Conservation (phyloP, 2,329 filamentous ascomycete species). For the Ophiocordyceps australis region DNA sequence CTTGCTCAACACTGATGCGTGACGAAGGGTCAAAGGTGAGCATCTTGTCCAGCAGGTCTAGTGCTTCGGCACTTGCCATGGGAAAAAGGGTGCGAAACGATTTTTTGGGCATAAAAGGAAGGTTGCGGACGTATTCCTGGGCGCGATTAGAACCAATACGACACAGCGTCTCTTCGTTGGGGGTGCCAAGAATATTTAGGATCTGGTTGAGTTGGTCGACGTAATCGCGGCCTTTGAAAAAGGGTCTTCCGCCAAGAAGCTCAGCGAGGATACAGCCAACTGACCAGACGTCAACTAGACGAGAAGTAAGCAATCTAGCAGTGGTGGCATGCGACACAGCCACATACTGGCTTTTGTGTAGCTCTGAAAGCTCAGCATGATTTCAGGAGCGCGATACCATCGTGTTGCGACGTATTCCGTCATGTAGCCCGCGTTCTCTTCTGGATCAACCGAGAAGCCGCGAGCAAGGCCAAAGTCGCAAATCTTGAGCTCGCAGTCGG, state of each 20-base stretch:
- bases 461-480: constrained; percentile 93
- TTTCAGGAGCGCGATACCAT: constrained; percentile 91
- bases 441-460: constrained; percentile 91
- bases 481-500: constrained; percentile 98
- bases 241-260: constrained; percentile 84
- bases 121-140: constrained; percentile 95
- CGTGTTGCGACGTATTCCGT: constrained; percentile 96
- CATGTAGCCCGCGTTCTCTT: constrained; percentile 99
- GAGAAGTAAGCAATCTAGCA: background rate
- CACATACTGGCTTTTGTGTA: constrained; percentile 98
- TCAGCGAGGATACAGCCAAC: constrained; percentile 96
- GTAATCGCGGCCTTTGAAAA: constrained; percentile 98
- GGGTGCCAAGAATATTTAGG: constrained; percentile 90
- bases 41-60: constrained; percentile 93
- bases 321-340: background rate
- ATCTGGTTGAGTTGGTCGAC: constrained; percentile 99
- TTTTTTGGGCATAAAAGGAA: constrained; percentile 88
- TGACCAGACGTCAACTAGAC: constrained; percentile 90
- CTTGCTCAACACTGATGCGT: constrained; percentile 86
- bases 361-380: constrained; percentile 99
- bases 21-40: constrained; percentile 89
- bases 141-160: constrained; percentile 91
- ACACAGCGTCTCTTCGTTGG: constrained; percentile 82
- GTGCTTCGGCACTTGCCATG: constrained; percentile 84
- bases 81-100: constrained; percentile 79